Base-by-base conservation (phyloP, 2,329 filamentous ascomycete species). In the Calonectria hawksworthii region DNA sequence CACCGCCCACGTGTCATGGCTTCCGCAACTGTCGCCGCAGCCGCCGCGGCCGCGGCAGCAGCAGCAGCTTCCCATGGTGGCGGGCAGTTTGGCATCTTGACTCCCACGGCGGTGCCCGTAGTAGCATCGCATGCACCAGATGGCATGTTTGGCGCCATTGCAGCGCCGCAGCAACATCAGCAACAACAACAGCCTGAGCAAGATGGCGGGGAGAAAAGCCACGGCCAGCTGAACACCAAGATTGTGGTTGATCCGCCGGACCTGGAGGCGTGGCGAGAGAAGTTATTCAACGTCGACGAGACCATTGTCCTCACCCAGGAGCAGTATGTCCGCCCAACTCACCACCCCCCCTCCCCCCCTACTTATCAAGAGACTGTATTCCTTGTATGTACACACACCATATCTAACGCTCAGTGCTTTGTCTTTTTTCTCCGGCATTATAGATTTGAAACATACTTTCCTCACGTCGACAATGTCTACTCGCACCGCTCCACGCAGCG, bases 391-490 rank as follows among this genome's bases (percentile, higher is more conserved):
- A 8, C 54, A 9, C 14, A 13, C 41, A 3, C 56, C 36, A 34
- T 50, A 23, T 47, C 66, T 72, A 67, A 64, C 66, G 59, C 66
- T 63, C 7, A 23, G 6, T 11, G 56, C 18, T 36, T 26, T 63
- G 36, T 34, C 59, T 74, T 66, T 50, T 32, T 67, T 18, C 63
- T 32, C 69, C 47, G 59, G 51, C 68, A 66, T 41, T 64, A 38
- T 78, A 95, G 93, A 81, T 96, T 94, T 82, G 91, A 95, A 81
- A 95, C 91, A 9, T 96, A 96, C 84, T 96, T 96, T 80, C 94
- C 94, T 0, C 94, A 96, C 84, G 90, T 96, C 78, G 94, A 96
- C 86, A 96, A 96, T 83, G 91, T 96, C 79, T 96, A 96, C 85
- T 96, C 94, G 32, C 94, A 96, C 85, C 93, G 94, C 75, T 96